These are phyloP conservation scores for Friedmanniomyces simplex DNA, from an alignment of 495 filamentous ascomycete species.

Conservation along the genomic window DNA sequence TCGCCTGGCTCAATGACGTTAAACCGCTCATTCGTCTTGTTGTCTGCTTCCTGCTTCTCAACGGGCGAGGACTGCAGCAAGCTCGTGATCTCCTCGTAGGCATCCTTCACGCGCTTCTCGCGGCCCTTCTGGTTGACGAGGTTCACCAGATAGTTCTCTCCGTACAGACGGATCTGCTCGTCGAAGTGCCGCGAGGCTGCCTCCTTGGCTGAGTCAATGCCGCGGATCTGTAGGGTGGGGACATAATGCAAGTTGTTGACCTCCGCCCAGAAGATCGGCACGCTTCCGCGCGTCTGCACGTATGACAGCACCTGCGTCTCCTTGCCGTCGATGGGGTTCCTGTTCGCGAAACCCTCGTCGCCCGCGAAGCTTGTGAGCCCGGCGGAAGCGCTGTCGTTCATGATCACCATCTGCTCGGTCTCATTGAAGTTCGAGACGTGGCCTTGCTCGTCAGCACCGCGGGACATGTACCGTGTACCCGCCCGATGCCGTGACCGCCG, in stretches of 20 bases:
- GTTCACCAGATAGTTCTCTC: slow-evolving; percentile 94
- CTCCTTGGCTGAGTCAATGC: slow-evolving; percentile 66
- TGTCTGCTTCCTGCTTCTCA: slow-evolving; percentile 49
- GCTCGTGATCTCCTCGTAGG: slow-evolving; percentile 81
- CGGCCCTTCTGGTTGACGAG: slow-evolving; percentile 91
- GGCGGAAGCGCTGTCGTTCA: slow-evolving; percentile 62
- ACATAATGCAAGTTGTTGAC: slow-evolving; percentile 82
- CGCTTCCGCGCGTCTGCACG: slow-evolving; percentile 89
- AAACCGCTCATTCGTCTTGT: slow-evolving; percentile 64
- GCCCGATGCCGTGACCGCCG: slow-evolving; percentile 74
- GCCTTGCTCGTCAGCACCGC: slow-evolving; percentile 86
- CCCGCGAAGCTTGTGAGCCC: slow-evolving; percentile 74
- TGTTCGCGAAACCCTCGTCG: slow-evolving; percentile 61
- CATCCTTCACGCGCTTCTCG: slow-evolving; percentile 74
- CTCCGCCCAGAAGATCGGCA: slow-evolving; percentile 92
- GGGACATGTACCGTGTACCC: slow-evolving; percentile 88
- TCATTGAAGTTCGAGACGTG: slow-evolving; percentile 97
- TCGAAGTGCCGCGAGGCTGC: slow-evolving; percentile 79
- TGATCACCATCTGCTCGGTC: slow-evolving; percentile 80
- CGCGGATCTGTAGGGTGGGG: slow-evolving; percentile 76
- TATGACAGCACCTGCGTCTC: slow-evolving; percentile 87
- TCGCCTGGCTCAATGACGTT: slow-evolving; percentile 57
- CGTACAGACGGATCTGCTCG: slow-evolving; percentile 85
- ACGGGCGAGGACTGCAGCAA: slow-evolving; percentile 56
- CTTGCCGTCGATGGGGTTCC: slow-evolving; percentile 48